Conservation (phyloP, 139 green algal species). For the Chlamydomonas asymmetrica region DNA sequence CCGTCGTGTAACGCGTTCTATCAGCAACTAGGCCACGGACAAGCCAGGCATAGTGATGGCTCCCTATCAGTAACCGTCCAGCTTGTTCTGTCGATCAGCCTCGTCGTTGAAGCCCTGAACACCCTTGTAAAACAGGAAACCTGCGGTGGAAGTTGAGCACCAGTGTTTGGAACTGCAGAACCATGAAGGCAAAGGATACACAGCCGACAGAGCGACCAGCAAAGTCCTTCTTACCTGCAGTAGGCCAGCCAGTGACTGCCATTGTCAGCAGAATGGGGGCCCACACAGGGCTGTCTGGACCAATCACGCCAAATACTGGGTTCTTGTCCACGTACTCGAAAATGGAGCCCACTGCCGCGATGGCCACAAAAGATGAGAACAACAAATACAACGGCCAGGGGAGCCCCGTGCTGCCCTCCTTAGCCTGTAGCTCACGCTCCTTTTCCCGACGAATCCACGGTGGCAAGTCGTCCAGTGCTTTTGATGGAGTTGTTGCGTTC, state of each 20-base stretch:
- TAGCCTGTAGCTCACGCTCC: slow-evolving; percentile 60
- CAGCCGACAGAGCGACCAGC: too few relatives aligned
- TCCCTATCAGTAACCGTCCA: slow-evolving; percentile 82
- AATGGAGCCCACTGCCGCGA: slow-evolving; percentile 75
- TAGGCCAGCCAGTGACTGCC: slow-evolving; percentile 77
- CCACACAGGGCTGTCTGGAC: slow-evolving; percentile 70
- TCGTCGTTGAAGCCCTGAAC: slow-evolving; percentile 74
- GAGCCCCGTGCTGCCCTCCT: slow-evolving; percentile 38
- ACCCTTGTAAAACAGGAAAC: slow-evolving; percentile 76
- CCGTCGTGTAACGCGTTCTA: too few relatives aligned
- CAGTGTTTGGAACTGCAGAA: too few relatives aligned
- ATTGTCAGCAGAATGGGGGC: slow-evolving; percentile 78
- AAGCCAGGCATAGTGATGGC: too few relatives aligned
- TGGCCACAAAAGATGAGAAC: slow-evolving; percentile 71
- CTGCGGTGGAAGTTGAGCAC: too few relatives aligned
- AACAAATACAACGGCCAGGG: slow-evolving; percentile 81
- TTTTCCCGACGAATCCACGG: slow-evolving; percentile 80
- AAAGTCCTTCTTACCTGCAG: slow-evolving; percentile 56
- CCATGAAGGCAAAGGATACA: too few relatives aligned
- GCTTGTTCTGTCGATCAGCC: slow-evolving; percentile 69
- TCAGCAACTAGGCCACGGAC: too few relatives aligned
- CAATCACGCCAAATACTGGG: slow-evolving; percentile 62
- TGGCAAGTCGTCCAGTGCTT: slow-evolving; percentile 67
- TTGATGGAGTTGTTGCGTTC: too few relatives aligned
- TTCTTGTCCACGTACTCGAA: slow-evolving; percentile 64